Percentiles rank a stretch among this genome's conserved stretches.
phyloP scores from a whole-genome alignment of 2,329 filamentous ascomycete species.

The Beauveria caledonica region DNA sequence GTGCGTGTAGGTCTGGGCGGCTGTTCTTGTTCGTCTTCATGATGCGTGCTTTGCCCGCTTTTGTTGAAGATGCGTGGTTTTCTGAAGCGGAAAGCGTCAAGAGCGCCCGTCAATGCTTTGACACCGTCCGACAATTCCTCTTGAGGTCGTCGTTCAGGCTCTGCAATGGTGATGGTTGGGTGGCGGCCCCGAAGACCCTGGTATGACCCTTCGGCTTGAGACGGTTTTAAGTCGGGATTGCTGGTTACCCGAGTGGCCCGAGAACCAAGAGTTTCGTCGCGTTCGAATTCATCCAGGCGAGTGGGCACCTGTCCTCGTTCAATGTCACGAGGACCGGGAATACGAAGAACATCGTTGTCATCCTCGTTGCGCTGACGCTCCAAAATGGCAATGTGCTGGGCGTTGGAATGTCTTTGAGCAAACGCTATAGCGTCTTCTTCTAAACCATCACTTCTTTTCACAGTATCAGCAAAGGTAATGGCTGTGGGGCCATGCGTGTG shows the following conservation, averaged over 20 bases:
- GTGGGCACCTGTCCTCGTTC: constrained; percentile 71
- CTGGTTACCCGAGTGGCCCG: neutral
- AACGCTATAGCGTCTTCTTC: constrained; percentile 39
- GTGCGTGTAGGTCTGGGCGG: constrained; percentile 20
- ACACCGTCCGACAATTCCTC: constrained; percentile 34
- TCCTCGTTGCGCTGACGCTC: constrained; percentile 74
- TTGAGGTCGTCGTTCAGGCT: constrained; percentile 40
- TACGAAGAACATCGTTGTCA: constrained; percentile 63
- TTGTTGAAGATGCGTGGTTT: constrained; percentile 33
- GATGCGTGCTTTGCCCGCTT: constrained; percentile 27
- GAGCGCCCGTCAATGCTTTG: constrained; percentile 31
- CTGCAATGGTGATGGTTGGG: constrained; percentile 59
- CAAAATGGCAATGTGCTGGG: constrained; percentile 81
- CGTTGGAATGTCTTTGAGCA: constrained; percentile 47
- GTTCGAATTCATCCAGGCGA: constrained; percentile 35
- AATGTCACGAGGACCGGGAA: constrained; percentile 85
- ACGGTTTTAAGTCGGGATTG: neutral
- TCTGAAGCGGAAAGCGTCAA: constrained; percentile 35
- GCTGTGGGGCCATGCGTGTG: constrained; percentile 19
- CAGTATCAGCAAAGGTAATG: constrained; percentile 62
- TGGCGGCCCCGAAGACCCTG: constrained; percentile 28
- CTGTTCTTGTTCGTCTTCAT: constrained; percentile 21
- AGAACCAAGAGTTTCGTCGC: constrained; percentile 18
- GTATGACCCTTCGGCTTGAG: neutral
- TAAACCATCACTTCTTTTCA: constrained; percentile 51